Evolutionary conservation across 345 rosid species (phyloP).

Genomic region (Salix caprea): DNA sequence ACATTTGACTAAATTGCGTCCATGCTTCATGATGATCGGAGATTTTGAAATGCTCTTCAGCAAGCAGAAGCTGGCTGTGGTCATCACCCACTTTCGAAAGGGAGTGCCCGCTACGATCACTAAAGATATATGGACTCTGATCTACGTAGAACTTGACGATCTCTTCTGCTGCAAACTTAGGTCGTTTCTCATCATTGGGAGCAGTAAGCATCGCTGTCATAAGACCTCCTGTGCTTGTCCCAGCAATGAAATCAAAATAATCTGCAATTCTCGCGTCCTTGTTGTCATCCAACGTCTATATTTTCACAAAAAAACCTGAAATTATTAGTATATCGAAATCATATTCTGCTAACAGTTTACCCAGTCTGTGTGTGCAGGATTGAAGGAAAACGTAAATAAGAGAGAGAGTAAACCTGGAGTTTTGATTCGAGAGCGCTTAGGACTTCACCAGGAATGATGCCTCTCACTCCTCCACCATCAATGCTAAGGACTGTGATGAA

Average conservation of each 20-base stretch:
- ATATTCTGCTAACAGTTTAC: too few species aligned
- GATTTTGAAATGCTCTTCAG: too few species aligned
- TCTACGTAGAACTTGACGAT: not conserved
- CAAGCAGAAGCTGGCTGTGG: not conserved
- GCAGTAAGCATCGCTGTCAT: not conserved
- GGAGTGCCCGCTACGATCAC: too few species aligned
- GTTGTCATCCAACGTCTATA: not conserved
- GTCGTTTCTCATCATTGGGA: not conserved
- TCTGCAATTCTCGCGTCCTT: not conserved
- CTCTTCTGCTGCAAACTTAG: not conserved
- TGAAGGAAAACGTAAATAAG: too few species aligned
- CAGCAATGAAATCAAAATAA: not conserved
- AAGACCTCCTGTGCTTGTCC: not conserved
- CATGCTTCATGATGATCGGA: not conserved
- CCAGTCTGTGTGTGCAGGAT: too few species aligned
- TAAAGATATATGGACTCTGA: not conserved
- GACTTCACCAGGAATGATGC: not conserved
- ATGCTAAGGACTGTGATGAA: not conserved
- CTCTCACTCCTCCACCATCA: not conserved
- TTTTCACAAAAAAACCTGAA: too few species aligned
- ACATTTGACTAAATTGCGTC: not conserved
- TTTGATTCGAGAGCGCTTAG: not conserved
- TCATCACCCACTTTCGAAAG: not conserved
- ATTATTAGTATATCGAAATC: too few species aligned
- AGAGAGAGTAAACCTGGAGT: not conserved